phyloP scores from a whole-genome alignment of 2,329 filamentous ascomycete genomes.

The Trichoderma guizhouense region DNA sequence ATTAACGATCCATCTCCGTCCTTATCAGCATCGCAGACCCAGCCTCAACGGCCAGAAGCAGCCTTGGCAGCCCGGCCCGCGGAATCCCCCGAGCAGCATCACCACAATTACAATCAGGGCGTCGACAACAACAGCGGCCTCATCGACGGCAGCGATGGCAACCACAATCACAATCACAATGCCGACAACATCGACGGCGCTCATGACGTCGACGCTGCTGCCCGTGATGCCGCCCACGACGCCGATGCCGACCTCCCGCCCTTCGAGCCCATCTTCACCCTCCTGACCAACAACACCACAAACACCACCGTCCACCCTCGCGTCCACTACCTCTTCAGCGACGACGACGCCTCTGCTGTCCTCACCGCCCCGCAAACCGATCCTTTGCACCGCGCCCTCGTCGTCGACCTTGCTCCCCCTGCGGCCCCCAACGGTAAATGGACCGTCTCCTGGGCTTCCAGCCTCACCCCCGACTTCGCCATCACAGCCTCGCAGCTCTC shows the following conservation, averaged over 20 bases:
- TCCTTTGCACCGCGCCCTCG: conserved; percentile 45
- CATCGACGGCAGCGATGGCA: conserved; percentile 18
- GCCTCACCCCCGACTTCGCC: conserved; percentile 71
- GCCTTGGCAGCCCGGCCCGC: neutral
- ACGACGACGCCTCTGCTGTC: conserved; percentile 74
- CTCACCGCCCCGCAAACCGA: conserved; percentile 54
- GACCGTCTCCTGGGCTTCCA: conserved; percentile 65
- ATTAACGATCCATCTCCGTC: neutral
- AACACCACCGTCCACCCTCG: conserved; percentile 77
- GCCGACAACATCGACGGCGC: conserved; percentile 17
- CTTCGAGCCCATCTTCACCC: conserved; percentile 80
- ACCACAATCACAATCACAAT: conserved; percentile 11
- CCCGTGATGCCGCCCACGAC: neutral
- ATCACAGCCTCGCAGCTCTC: conserved; percentile 46
- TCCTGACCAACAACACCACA: conserved; percentile 73
- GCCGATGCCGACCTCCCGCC: conserved; percentile 30
- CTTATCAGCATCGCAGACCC: neutral
- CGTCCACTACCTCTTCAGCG: conserved; percentile 88
- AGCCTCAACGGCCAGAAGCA: conserved; percentile 9
- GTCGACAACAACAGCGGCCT: neutral
- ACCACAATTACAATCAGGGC: neutral
- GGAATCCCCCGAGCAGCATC: neutral
- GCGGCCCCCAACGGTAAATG: conserved; percentile 33
- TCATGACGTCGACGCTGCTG: conserved; percentile 6
- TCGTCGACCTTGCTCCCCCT: conserved; percentile 51